Evolutionary conservation across 2,329 filamentous ascomycete species (phyloP).

Genomic region (Paraphoma chrysanthemicola): DNA sequence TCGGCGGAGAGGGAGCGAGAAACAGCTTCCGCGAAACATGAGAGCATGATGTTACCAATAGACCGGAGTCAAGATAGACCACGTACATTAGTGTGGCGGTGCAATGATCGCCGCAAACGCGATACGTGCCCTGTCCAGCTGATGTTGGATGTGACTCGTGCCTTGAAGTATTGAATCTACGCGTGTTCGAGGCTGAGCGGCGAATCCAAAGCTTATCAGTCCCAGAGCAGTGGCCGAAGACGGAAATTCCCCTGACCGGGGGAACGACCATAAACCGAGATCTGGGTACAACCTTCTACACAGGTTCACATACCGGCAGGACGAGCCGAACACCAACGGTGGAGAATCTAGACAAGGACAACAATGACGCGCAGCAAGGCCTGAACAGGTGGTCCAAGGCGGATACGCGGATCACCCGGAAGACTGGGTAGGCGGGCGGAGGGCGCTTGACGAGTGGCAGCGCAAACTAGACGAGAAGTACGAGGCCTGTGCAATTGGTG

Average conservation of each 20-base stretch:
- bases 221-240: neutral
- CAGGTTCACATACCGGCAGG: neutral
- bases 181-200: neutral
- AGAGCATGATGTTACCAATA: neutral
- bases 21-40: slow-evolving; percentile 22
- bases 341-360: neutral
- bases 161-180: neutral
- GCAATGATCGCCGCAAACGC: neutral
- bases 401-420: slow-evolving; percentile 4
- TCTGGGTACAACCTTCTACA: too few relatives aligned
- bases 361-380: neutral
- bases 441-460: neutral
- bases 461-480: neutral
- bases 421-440: neutral
- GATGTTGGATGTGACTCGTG: neutral
- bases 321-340: neutral
- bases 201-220: neutral
- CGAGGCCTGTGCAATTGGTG: neutral
- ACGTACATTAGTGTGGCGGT: slow-evolving; percentile 8
- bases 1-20: slow-evolving; percentile 12
- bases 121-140: neutral
- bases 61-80: neutral
- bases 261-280: neutral
- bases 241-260: neutral
- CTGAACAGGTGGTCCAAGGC: neutral